Evolutionary conservation across 306 rosid species (phyloP).

Genomic region (Prosopis cineraria): DNA sequence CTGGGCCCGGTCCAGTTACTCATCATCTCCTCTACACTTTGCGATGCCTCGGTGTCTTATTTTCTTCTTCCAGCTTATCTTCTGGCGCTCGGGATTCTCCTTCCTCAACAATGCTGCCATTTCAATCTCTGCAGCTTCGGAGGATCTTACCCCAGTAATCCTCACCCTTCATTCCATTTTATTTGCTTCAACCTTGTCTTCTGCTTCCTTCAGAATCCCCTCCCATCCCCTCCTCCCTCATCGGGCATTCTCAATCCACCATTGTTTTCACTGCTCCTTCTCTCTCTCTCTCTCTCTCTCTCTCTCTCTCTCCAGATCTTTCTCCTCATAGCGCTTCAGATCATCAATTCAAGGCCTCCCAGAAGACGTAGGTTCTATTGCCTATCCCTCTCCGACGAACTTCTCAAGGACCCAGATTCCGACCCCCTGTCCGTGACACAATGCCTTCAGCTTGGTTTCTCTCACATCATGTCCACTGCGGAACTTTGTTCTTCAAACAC

Average conservation of each 20-base stretch:
- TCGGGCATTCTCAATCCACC: constrained; percentile 34
- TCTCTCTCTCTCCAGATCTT: constrained; percentile 35
- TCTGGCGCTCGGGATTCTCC: not conserved
- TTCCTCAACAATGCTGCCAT: constrained; percentile 59
- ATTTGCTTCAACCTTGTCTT: constrained; percentile 4
- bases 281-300: constrained; percentile 44
- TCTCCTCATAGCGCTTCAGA: constrained; percentile 43
- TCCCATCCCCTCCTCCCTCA: constrained; percentile 30
- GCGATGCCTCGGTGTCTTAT: too few relatives aligned
- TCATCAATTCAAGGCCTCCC: not conserved
- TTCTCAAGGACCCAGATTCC: constrained; percentile 50
- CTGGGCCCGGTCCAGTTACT: too few relatives aligned
- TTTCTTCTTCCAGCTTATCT: not conserved
- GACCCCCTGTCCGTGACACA: constrained; percentile 54
- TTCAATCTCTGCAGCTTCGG: constrained; percentile 61
- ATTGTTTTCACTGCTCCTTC: constrained; percentile 32
- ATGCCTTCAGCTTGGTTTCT: constrained; percentile 67
- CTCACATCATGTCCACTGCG: constrained; percentile 63
- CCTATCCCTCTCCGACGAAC: constrained; percentile 61
- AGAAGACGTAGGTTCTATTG: constrained; percentile 43
- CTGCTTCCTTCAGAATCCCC: constrained; percentile 21
- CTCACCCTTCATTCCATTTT: constrained; percentile 26
- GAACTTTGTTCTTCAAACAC: constrained; percentile 51
- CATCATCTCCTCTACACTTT: too few relatives aligned
- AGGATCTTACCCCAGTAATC: constrained; percentile 52